Conservation (phyloP, 352 stramenopile genomes). For the Elongisporangium prolatum region DNA sequence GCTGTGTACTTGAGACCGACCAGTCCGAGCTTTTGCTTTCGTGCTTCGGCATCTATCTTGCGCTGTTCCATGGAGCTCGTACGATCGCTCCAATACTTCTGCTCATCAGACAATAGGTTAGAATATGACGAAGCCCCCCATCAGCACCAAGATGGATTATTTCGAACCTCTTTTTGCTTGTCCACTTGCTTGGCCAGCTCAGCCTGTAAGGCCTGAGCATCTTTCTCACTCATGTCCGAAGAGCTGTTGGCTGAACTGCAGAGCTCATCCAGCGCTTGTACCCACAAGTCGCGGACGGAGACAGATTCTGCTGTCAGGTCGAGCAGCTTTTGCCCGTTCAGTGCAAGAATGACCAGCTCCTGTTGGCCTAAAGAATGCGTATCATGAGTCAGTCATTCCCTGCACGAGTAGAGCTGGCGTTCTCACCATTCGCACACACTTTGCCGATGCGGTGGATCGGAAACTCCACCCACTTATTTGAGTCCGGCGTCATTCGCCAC, state of each 20-base stretch:
- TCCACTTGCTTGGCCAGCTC: slow-evolving; percentile 54
- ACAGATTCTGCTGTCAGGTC: slow-evolving; percentile 42
- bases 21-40: slow-evolving; percentile 68
- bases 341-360: slow-evolving; percentile 45
- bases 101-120: slow-evolving; percentile 1
- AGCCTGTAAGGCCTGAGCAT: slow-evolving; percentile 36
- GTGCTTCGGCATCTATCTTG: slow-evolving; percentile 54
- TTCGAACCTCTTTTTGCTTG: slow-evolving; percentile 50
- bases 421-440: slow-evolving; percentile 47
- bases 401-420: neutral
- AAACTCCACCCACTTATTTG: slow-evolving; percentile 41
- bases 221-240: slow-evolving; percentile 11
- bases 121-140: no score
- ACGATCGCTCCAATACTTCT: slow-evolving; percentile 75
- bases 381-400: neutral
- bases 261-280: slow-evolving; percentile 65
- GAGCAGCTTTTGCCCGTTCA: slow-evolving; percentile 58
- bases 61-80: slow-evolving; percentile 56
- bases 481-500: slow-evolving; percentile 39
- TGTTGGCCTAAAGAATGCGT: slow-evolving; percentile 16
- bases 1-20: slow-evolving; percentile 74
- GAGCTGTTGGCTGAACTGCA: slow-evolving; percentile 11
- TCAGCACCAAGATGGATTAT: neutral
- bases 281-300: slow-evolving; percentile 51
- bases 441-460: slow-evolving; percentile 46